Percentiles rank a stretch among this genome's conserved stretches.
Conservation (phyloP, 768 basidiomycete genomes). For the Saitozyma sp. region DNA sequence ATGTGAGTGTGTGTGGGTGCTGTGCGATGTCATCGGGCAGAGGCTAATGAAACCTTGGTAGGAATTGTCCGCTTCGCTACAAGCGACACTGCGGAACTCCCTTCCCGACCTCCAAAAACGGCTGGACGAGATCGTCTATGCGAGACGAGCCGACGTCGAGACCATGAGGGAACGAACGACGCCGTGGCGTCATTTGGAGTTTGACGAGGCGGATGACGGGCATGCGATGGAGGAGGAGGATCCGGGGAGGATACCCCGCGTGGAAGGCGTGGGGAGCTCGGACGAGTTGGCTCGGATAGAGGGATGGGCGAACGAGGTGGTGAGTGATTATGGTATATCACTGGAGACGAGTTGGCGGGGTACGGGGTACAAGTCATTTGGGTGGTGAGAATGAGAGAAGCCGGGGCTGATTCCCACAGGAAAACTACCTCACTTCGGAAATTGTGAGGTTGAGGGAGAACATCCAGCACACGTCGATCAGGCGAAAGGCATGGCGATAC, state of each 20-base stretch:
- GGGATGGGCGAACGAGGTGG: slow-evolving; percentile 35
- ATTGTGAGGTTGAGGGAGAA: slow-evolving; percentile 6
- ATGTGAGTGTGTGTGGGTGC: slow-evolving; percentile 18
- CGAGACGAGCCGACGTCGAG: slow-evolving; percentile 25
- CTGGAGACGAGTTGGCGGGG: no score
- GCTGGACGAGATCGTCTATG: slow-evolving; percentile 15
- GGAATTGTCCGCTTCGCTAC: slow-evolving; percentile 19
- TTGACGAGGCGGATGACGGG: slow-evolving; percentile 5
- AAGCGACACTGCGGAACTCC: slow-evolving; percentile 13
- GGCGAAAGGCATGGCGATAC: not conserved
- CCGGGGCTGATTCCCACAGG: no score
- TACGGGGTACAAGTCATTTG: no score
- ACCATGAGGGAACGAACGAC: slow-evolving; percentile 24
- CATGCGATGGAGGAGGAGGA: slow-evolving; percentile 1
- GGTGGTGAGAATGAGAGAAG: no score
- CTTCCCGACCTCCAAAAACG: slow-evolving; percentile 16
- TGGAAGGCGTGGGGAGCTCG: not conserved
- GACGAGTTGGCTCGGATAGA: slow-evolving; percentile 12
- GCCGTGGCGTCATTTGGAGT: not conserved
- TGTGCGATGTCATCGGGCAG: not conserved
- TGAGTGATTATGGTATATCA: no score
- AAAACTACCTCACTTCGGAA: slow-evolving; percentile 17
- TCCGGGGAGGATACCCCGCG: slow-evolving; percentile 2
- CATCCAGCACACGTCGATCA: not conserved
- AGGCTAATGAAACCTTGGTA: not conserved